Conservation (phyloP, 768 basidiomycete genomes). For the Pleurotus giganteus region DNA sequence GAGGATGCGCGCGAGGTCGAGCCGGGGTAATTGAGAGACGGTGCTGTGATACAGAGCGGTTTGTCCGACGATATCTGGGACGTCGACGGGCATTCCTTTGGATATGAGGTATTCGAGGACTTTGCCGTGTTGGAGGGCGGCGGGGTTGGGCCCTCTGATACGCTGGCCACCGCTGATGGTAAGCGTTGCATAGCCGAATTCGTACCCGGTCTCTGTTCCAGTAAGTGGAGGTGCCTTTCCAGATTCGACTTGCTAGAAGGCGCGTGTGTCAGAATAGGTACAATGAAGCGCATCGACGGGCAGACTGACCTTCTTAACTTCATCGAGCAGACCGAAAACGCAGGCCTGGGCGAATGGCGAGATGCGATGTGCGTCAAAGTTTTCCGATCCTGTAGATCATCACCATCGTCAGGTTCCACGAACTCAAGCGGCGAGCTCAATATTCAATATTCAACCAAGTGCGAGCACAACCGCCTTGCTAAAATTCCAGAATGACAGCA, state of each 20-base stretch:
- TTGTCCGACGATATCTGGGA: conserved; percentile 43
- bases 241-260: conserved; percentile 22
- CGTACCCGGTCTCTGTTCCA: conserved; percentile 38
- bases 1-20: conserved; percentile 34
- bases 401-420: no score
- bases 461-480: no score
- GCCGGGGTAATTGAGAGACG: conserved; percentile 21
- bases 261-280: not conserved
- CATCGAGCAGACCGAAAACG: not conserved
- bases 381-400: not conserved
- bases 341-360: not conserved
- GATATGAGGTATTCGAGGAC: conserved; percentile 39
- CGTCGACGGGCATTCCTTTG: conserved; percentile 35
- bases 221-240: conserved; percentile 34
- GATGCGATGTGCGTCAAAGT: not conserved
- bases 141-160: conserved; percentile 13
- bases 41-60: conserved; percentile 49
- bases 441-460: no score
- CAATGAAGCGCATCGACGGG: not conserved
- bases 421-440: no score
- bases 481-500: no score
- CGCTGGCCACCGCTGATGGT: conserved; percentile 39
- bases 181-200: conserved; percentile 39
- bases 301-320: not conserved
- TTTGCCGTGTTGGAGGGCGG: conserved; percentile 26